These are phyloP conservation scores for Alternaria incomplexa DNA, from an alignment of 2,329 filamentous ascomycete species.

Conservation along the genomic window DNA sequence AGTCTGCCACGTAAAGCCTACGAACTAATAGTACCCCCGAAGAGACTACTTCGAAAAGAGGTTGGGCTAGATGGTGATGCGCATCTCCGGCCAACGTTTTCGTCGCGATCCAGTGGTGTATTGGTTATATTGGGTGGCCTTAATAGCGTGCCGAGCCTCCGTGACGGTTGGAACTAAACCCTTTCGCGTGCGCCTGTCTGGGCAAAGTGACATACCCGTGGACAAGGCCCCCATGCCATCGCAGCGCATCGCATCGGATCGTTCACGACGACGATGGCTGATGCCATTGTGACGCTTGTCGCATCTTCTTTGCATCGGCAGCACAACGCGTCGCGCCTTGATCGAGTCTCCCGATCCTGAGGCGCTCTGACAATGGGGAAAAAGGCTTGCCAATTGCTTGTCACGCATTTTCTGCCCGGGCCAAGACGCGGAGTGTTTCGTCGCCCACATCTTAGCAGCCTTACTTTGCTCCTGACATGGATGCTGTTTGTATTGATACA, in stretches of 20 bases:
- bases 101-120: not conserved
- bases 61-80: not conserved
- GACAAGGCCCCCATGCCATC: not conserved
- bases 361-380: not conserved
- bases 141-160: not conserved
- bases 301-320: not conserved
- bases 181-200: not conserved
- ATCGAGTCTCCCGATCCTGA: not conserved
- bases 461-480: not conserved
- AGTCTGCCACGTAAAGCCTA: not conserved
- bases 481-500: not conserved
- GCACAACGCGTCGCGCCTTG: not conserved
- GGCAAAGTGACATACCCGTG: not conserved
- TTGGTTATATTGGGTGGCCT: not conserved
- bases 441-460: not conserved
- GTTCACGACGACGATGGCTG: not conserved
- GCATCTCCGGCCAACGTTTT: not conserved
- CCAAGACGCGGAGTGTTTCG: conserved; percentile 1
- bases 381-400: not conserved
- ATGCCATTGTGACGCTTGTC: not conserved
- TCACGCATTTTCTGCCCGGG: not conserved
- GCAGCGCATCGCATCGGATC: not conserved
- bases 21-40: not conserved
- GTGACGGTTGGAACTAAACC: not conserved
- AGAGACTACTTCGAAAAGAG: not conserved